Percentiles rank a stretch among this genome's conserved stretches.
Conservation (phyloP, 2,329 filamentous ascomycete species). For the Aspergillus sp. region DNA sequence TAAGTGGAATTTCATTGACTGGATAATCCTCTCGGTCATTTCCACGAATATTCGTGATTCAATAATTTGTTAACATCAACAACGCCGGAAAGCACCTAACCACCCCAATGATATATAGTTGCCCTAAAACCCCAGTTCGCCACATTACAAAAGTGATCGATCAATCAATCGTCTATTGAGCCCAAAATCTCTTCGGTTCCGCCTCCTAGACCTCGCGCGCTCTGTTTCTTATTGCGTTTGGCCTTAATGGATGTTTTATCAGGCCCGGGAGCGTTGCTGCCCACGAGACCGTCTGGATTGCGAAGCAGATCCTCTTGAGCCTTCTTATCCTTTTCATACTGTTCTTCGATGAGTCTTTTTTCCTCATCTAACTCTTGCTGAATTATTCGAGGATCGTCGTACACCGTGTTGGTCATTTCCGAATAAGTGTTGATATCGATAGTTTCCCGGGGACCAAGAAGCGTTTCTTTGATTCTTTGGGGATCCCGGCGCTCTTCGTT, state of each 20-base stretch:
- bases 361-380: conserved; percentile 46
- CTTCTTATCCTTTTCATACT: conserved; percentile 46
- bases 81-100: conserved; percentile 13
- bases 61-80: neutral
- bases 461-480: conserved; percentile 51
- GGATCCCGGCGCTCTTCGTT: conserved; percentile 60
- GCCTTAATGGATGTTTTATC: conserved; percentile 31
- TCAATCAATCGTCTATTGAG: conserved; percentile 36
- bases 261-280: conserved; percentile 27
- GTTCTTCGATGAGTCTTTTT: conserved; percentile 47
- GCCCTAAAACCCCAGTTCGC: conserved; percentile 1
- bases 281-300: conserved; percentile 38
- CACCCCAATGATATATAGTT: conserved; percentile 1
- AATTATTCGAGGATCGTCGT: conserved; percentile 41
- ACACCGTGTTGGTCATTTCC: conserved; percentile 46
- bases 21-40: neutral
- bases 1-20: neutral
- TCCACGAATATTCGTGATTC: neutral
- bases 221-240: conserved; percentile 34
- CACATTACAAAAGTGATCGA: conserved; percentile 1
- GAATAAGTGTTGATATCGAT: conserved; percentile 47
- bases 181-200: conserved; percentile 44
- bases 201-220: conserved; percentile 26
- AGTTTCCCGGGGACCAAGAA: conserved; percentile 47
- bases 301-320: conserved; percentile 45